Conservation (phyloP, 139 green algal genomes). For the Micractinium conductrix region DNA sequence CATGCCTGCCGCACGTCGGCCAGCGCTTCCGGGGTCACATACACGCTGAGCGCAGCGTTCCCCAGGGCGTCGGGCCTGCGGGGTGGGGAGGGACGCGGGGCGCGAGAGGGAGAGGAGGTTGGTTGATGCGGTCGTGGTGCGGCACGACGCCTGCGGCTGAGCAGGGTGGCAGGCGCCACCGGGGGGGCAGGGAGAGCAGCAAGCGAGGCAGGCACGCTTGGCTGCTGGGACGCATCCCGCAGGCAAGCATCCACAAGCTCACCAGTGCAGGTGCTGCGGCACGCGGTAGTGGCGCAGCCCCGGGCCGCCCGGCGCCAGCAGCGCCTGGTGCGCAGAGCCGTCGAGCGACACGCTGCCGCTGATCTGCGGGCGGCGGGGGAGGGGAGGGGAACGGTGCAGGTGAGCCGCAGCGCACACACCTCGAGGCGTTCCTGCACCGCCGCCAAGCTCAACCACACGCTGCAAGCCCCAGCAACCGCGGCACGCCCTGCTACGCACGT, state of each 20-base stretch:
- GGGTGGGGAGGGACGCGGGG: too few species aligned
- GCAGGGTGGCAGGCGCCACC: too few species aligned
- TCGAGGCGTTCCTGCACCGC: too few species aligned
- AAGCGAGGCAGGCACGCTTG: too few species aligned
- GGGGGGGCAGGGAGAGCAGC: too few species aligned
- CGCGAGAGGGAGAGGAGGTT: too few species aligned
- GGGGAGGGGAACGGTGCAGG: neutral
- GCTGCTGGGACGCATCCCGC: neutral
- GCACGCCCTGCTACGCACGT: neutral
- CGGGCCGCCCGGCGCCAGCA: neutral
- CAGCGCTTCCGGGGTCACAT: neutral
- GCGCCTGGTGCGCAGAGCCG: neutral
- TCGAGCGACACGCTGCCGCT: conserved; percentile 22
- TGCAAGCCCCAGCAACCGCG: neutral
- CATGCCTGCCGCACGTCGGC: neutral
- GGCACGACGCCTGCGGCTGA: too few species aligned
- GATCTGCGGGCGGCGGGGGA: neutral
- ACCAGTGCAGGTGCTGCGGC: conserved; percentile 34
- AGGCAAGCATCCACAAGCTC: too few species aligned
- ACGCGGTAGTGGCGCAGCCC: conserved; percentile 21
- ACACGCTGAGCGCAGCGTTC: neutral
- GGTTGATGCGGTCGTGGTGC: too few species aligned
- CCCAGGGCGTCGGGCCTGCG: conserved; percentile 13
- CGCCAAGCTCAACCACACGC: too few species aligned
- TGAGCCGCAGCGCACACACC: neutral